Evolutionary conservation across 2,329 filamentous ascomycete species (phyloP), one percentile per base, ranked within the genome.

Genomic region (Ophiostoma novo-ulmi): DNA sequence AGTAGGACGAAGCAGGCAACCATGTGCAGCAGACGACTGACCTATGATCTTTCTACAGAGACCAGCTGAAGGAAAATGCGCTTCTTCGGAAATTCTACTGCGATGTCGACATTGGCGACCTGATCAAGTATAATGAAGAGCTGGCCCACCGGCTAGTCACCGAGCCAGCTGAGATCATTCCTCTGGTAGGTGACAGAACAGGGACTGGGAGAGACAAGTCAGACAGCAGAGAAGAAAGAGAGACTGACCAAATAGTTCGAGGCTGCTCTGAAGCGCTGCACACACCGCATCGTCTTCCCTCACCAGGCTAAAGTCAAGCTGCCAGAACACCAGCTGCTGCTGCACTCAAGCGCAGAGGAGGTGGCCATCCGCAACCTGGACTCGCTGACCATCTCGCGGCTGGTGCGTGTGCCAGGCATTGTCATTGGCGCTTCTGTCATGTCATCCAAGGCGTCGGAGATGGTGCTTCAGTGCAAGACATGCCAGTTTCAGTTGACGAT

Each of bases 361-460:
- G 93, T 94, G 39, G 95, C 94, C 0, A 98, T 99, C 76, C 91
- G 95, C 74, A 93, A 97, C 75, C 87, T 99, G 55, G 95, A 96
- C 76, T 96, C 95, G 10, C 90, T 91, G 73, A 94, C 93, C 74
- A 96, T 99, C 75, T 93, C 94, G 5, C 90, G 93, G 75, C 89
- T 99, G n/a, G 94, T 99, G 55, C 89, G 94, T 71, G 97, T 99
- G 71, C 95, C 95, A 0, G 96, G 95, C 68, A 99, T 99, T 74
- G 93, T 99, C 72, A 99, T 99, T 74, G 94, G 95, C 66, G 95
- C 95, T 66, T 97, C 94, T 0, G 97, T 97, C 22, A 90, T 98
- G 79, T 97, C 94, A 1, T 98, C 94, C 14, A 98, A 99, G 83
- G 93, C 95, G 5, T 97, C 93, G 7, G 85, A 89, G 36, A 85